phyloP scores from a whole-genome alignment of 306 rosid species.

The Vigna angularis region DNA sequence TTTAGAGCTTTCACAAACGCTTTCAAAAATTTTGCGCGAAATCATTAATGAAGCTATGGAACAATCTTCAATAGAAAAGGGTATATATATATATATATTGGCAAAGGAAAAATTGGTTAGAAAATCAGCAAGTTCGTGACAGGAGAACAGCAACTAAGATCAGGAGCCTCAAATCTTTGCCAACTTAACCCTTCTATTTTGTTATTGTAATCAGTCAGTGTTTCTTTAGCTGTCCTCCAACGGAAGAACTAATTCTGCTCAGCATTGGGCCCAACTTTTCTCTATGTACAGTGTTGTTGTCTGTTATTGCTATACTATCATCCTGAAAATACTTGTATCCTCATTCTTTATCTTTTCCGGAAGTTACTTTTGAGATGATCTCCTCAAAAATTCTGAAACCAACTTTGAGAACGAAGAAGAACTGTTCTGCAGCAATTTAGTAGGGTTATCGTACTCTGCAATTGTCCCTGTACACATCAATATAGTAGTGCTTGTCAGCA shows the following conservation, averaged over 20 bases:
- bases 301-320: conserved; percentile 11
- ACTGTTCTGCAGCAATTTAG: conserved; percentile 61
- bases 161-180: neutral
- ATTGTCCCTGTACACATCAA: conserved; percentile 63
- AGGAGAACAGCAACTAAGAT: conserved; percentile 21
- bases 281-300: conserved; percentile 12
- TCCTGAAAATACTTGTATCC: neutral
- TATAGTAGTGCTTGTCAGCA: conserved; percentile 33
- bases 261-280: neutral
- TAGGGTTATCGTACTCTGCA: conserved; percentile 72
- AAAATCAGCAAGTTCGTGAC: conserved; percentile 19
- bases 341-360: conserved; percentile 16
- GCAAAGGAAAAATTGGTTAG: neutral
- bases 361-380: conserved; percentile 58
- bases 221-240: conserved; percentile 11
- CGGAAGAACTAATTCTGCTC: conserved; percentile 1
- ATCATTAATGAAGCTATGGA: neutral
- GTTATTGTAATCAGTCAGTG: conserved; percentile 15
- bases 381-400: conserved; percentile 75
- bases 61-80: neutral
- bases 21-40: neutral
- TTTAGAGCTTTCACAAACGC: neutral
- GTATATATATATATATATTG: neutral
- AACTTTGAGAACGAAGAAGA: conserved; percentile 85
- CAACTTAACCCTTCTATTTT: neutral